Percentiles rank a stretch among this genome's conserved stretches.
These are phyloP conservation scores for Talaromyces sp. DNA, from an alignment of 2,329 filamentous ascomycete species.

Conservation along the genomic window DNA sequence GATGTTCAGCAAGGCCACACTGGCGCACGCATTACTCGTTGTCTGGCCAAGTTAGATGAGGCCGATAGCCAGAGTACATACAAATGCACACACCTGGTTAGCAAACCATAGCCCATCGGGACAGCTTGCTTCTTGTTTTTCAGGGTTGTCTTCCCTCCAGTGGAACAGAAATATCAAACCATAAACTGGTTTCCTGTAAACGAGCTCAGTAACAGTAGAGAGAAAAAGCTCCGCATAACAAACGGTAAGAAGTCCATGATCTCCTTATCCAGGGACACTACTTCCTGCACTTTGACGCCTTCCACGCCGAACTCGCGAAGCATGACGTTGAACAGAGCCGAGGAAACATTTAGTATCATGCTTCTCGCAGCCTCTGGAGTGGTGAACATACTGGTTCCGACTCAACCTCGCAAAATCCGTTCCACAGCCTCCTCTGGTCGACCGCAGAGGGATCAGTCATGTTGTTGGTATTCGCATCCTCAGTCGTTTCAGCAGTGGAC, in stretches of 20 bases:
- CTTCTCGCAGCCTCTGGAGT: not conserved
- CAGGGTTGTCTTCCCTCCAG: conserved; percentile 55
- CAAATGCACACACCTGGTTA: conserved; percentile 60
- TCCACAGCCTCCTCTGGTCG: conserved; percentile 38
- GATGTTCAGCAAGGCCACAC: conserved; percentile 88
- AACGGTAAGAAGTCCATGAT: conserved; percentile 59
- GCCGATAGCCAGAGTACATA: not conserved
- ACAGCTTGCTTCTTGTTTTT: conserved; percentile 48
- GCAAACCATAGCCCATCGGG: conserved; percentile 80
- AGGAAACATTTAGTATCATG: not conserved
- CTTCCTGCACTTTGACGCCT: conserved; percentile 68
- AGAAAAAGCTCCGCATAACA: conserved; percentile 16
- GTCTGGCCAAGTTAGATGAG: conserved; percentile 47
- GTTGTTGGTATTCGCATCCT: not conserved
- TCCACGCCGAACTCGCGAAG: conserved; percentile 70
- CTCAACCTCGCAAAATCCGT: conserved; percentile 64
- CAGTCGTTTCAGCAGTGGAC: not conserved
- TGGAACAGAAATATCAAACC: conserved; percentile 87
- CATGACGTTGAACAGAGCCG: conserved; percentile 84
- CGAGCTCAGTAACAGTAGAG: not conserved
- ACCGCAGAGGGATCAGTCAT: not conserved
- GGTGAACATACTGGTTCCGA: conserved; percentile 67
- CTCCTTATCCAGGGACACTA: conserved; percentile 65
- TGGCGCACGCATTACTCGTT: conserved; percentile 78
- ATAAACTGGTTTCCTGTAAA: conserved; percentile 61